Conservation (phyloP, 345 rosid species). For the Citrus maxima region DNA sequence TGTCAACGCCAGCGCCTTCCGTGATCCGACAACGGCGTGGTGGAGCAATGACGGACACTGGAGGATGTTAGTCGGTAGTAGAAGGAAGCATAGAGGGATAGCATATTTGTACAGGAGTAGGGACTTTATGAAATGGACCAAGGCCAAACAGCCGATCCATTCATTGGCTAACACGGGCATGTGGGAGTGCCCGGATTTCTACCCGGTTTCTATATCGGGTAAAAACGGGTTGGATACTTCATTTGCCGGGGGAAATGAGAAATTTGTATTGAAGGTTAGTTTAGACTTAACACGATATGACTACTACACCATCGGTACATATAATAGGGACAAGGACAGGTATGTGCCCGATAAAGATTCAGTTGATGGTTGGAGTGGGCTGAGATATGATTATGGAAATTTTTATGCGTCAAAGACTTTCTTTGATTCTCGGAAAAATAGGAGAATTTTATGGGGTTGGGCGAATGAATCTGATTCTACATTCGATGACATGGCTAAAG, state of each 20-base stretch:
- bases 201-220: slow-evolving; percentile 45
- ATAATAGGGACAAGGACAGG: slow-evolving; percentile 33
- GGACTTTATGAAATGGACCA: slow-evolving; percentile 64
- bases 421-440: slow-evolving; percentile 45
- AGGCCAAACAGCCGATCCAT: slow-evolving; percentile 70
- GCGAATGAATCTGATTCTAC: slow-evolving; percentile 66
- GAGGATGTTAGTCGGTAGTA: slow-evolving; percentile 59
- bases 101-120: slow-evolving; percentile 59
- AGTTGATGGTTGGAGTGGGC: slow-evolving; percentile 74
- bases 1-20: slow-evolving; percentile 71
- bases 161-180: slow-evolving; percentile 47
- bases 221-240: slow-evolving; percentile 49
- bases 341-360: slow-evolving; percentile 51
- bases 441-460: slow-evolving; percentile 84
- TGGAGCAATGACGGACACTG: slow-evolving; percentile 46
- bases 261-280: slow-evolving; percentile 72
- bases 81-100: slow-evolving; percentile 49
- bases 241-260: slow-evolving; percentile 23
- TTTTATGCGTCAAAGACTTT: slow-evolving; percentile 89
- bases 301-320: slow-evolving; percentile 68
- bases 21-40: slow-evolving; percentile 97
- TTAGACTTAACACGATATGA: slow-evolving; percentile 68
- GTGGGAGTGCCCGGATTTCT: slow-evolving; percentile 98
- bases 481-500: slow-evolving; percentile 38
- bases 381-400: slow-evolving; percentile 74